phyloP scores from a whole-genome alignment of 108 stramenopile genomes.

The Skeletonema marinoi region DNA sequence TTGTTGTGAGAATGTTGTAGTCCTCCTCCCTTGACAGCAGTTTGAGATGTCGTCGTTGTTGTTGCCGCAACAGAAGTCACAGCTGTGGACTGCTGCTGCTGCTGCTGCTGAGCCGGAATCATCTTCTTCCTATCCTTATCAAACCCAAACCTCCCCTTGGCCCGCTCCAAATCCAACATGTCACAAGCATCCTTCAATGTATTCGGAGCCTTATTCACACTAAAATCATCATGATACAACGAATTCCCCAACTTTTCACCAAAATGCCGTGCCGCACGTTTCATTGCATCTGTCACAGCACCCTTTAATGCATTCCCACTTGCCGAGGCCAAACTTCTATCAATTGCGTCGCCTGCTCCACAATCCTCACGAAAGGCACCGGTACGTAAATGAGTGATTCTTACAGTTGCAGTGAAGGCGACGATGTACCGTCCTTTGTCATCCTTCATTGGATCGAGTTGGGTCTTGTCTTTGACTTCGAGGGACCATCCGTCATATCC shows the following conservation, averaged over 20 bases:
- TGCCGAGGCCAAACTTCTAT: slow-evolving; percentile 68
- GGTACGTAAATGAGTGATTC: slow-evolving; percentile 62
- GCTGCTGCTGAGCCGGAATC: neutral
- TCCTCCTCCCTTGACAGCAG: neutral
- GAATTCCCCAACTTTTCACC: slow-evolving; percentile 79
- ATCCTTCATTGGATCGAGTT: slow-evolving; percentile 57
- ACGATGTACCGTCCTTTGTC: slow-evolving; percentile 55
- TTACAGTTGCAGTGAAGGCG: slow-evolving; percentile 69
- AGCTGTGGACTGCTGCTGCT: neutral
- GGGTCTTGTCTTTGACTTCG: slow-evolving; percentile 57
- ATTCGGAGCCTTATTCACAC: slow-evolving; percentile 66
- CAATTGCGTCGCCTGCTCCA: slow-evolving; percentile 78
- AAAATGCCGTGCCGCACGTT: slow-evolving; percentile 85
- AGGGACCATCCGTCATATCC: slow-evolving; percentile 86
- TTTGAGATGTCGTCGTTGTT: neutral
- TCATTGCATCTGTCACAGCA: slow-evolving; percentile 84
- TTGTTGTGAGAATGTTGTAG: neutral
- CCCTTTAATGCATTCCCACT: slow-evolving; percentile 78
- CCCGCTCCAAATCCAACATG: slow-evolving; percentile 65
- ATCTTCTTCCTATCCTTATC: slow-evolving; percentile 40
- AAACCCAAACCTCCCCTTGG: slow-evolving; percentile 66
- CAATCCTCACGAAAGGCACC: slow-evolving; percentile 81
- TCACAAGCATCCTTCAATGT: slow-evolving; percentile 75
- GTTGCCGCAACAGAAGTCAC: neutral
- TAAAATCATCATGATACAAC: slow-evolving; percentile 71